Conservation (phyloP, 345 rosid genomes). For the Melaleuca alternifolia region DNA sequence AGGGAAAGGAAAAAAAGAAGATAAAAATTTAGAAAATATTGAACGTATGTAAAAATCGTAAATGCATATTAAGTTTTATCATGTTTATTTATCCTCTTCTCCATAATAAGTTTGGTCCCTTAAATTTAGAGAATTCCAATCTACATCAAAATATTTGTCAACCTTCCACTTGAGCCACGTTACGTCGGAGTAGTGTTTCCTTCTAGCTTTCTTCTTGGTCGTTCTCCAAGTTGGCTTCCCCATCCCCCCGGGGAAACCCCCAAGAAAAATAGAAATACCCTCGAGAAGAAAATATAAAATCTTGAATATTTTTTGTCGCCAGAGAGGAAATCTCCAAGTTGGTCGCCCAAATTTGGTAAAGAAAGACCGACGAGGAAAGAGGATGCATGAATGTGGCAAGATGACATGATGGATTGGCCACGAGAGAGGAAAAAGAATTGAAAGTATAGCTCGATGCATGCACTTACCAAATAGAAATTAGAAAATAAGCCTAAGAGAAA, state of each 20-base stretch:
- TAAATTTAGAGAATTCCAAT: background rate
- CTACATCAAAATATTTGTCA: background rate
- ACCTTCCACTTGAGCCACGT: background rate
- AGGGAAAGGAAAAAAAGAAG: background rate
- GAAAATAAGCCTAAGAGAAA: background rate
- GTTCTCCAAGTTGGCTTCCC: background rate
- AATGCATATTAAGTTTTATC: background rate
- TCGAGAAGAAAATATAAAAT: background rate
- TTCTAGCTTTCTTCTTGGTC: background rate
- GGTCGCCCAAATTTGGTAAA: background rate
- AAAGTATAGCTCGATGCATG: background rate
- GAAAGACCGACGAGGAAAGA: background rate
- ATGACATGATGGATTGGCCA: background rate
- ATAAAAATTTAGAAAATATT: background rate
- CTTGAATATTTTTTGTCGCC: background rate
- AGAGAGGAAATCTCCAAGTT: background rate
- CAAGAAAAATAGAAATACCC: background rate
- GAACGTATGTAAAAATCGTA: too few species aligned
- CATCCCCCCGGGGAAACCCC: background rate
- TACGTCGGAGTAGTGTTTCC: background rate
- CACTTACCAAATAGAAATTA: background rate
- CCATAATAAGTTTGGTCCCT: background rate
- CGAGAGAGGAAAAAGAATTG: background rate
- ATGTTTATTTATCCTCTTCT: background rate
- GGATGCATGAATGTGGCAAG: background rate